These are phyloP conservation scores for Spergularia marina DNA, from an alignment of 148 eudicot genomes.

Conservation along the genomic window DNA sequence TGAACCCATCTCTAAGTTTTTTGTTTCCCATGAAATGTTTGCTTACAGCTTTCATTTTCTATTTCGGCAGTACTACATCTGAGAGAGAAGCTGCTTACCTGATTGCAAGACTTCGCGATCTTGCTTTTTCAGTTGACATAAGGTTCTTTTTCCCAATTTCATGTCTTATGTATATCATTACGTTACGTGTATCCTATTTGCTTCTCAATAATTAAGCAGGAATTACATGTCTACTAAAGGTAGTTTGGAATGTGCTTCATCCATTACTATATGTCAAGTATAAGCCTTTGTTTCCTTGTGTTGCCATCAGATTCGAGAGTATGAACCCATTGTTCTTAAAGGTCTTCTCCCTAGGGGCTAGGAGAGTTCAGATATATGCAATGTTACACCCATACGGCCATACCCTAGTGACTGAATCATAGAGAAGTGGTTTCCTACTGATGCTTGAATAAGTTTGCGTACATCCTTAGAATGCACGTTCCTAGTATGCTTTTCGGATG, in stretches of 20 bases:
- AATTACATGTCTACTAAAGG: not conserved
- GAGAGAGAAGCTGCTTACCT: constrained; percentile 83
- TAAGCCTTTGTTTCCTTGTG: not conserved
- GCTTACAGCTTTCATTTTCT: constrained; percentile 15
- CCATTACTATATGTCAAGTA: not conserved
- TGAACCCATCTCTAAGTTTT: constrained; percentile 9
- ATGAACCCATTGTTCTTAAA: not conserved
- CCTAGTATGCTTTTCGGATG: not conserved
- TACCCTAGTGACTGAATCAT: not conserved
- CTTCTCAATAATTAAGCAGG: not conserved
- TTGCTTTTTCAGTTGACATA: constrained; percentile 94
- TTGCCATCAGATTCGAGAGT: too few species aligned
- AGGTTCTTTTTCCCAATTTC: constrained; percentile 38
- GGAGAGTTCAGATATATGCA: not conserved
- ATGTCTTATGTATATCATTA: too few species aligned
- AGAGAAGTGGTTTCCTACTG: not conserved
- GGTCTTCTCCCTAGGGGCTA: not conserved
- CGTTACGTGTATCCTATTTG: not conserved
- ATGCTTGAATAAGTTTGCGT: not conserved
- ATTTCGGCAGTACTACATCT: constrained; percentile 56
- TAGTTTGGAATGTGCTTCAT: not conserved
- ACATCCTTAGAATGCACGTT: not conserved
- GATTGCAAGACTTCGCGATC: constrained; percentile 85
- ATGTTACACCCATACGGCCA: not conserved
- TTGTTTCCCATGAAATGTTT: constrained; percentile 1